Base-by-base conservation (phyloP, 257 asterid species). In the Nicotiana tomentosiformis region DNA sequence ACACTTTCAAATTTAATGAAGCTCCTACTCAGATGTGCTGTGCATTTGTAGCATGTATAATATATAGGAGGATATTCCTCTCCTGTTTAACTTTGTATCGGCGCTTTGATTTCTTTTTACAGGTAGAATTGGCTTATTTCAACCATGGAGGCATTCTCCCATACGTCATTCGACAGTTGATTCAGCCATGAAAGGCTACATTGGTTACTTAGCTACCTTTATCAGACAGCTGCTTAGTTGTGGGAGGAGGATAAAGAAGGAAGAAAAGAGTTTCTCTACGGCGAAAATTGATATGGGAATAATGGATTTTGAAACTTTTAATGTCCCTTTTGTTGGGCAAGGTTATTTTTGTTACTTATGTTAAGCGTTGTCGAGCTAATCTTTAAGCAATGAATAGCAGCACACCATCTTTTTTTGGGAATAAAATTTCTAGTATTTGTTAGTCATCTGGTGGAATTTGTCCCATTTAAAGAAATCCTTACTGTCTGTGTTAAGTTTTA, bases 111-210 rank as follows among this genome's bases (percentile, higher is more conserved):
- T 74, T 74, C 16, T 29, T 49, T 62, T 81, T 77, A 15, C 67
- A 92, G 94, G 94, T 92, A 82, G 96, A 92, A 88, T 85, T 92
- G 81, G 91, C 90, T 35, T 92, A 92, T 87, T 92, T 92, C 94
- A 86, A 89, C 89, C 91, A 92, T 78, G 96, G 94, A 1, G 94
- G 96, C 30, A 92, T 92, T 26, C 94, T 92, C 79, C 96, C 93
- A 12, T 90, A 90, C 62, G 93, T 90, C 4, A 92, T 89, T 81
- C 91, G 93, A 53, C 96, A 92, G 83, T 88, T 91, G 84, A 81
- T 76, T 5, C 82, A 77, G 84, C 91, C 88, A 86, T 91, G 82
- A 88, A 16, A 29, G 20, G 29, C 17, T 2, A 2, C 43, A 51
- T 26, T 76, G 64, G 0, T 8, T 26, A 14, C 26, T 17, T 39